phyloP scores from a whole-genome alignment of 75 land plant species.

The Adiantum capillusveneris region DNA sequence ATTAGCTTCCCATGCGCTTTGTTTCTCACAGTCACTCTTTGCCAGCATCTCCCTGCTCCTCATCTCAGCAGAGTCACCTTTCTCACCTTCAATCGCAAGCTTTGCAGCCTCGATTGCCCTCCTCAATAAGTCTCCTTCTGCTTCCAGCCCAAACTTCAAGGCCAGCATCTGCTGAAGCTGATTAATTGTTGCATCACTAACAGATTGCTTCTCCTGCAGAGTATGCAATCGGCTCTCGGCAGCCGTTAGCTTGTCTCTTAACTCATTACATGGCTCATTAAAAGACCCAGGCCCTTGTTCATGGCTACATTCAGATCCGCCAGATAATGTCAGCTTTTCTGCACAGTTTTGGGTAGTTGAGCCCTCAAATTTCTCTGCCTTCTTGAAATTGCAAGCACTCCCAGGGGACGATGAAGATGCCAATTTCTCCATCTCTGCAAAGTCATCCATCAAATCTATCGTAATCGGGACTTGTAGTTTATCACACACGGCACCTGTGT shows the following conservation, averaged over 20 bases:
- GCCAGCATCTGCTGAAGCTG: conserved; percentile 39
- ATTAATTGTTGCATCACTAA: conserved; percentile 6
- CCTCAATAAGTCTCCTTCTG: not conserved
- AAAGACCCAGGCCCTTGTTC: conserved; percentile 1
- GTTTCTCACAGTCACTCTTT: not conserved
- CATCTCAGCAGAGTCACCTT: not conserved
- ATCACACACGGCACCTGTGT: conserved; percentile 12
- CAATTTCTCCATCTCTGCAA: conserved; percentile 81
- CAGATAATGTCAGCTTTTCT: too few species aligned
- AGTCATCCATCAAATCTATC: conserved; percentile 75
- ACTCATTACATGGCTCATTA: conserved; percentile 24
- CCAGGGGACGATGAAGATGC: conserved; percentile 29
- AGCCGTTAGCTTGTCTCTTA: conserved; percentile 21
- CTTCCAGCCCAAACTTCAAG: not conserved
- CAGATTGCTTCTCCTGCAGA: conserved; percentile 11
- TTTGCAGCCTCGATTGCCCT: not conserved
- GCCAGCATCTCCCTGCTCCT: not conserved
- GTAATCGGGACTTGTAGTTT: conserved; percentile 27
- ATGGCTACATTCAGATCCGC: not conserved
- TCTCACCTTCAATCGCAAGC: not conserved
- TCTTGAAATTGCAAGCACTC: too few species aligned
- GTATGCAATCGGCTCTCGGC: conserved; percentile 15
- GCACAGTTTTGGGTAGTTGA: too few species aligned
- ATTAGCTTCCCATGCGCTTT: not conserved
- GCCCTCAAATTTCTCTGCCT: too few species aligned